Evolutionary conservation across 495 filamentous ascomycete species (phyloP).

Genomic region (Penicillium goetzii): DNA sequence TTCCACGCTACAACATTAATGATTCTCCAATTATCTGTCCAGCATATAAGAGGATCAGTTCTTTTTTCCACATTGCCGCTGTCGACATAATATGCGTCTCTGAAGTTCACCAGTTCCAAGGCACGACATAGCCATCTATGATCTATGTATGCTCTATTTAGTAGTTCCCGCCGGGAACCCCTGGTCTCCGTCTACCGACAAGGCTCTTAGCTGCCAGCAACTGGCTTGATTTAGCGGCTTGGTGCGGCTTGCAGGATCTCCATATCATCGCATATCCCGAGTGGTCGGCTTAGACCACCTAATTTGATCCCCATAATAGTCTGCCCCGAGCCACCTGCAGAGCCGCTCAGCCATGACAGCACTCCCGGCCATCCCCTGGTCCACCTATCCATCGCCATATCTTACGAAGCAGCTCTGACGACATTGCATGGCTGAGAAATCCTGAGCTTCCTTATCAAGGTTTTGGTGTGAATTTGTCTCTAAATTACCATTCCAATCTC

Average conservation of each 20-base stretch:
- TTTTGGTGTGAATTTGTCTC: not conserved
- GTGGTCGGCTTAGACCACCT: not conserved
- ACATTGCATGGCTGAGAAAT: not conserved
- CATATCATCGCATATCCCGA: not conserved
- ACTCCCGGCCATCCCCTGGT: constrained; percentile 13
- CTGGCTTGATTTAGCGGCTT: not conserved
- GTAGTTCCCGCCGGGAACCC: not conserved
- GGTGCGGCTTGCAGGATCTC: not conserved
- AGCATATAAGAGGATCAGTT: no score
- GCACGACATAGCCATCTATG: not conserved
- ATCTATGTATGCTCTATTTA: not conserved
- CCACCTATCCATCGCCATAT: not conserved
- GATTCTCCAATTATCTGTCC: not conserved
- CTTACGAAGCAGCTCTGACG: constrained; percentile 16
- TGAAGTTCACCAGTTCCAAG: not conserved
- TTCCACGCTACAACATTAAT: not conserved
- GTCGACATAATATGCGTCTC: not conserved
- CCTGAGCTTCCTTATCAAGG: not conserved
- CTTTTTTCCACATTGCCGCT: not conserved
- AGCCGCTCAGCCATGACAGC: constrained; percentile 6
- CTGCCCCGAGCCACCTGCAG: constrained; percentile 12
- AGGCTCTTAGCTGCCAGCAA: not conserved
- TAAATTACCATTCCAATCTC: not conserved
- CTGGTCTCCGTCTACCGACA: not conserved
- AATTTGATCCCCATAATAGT: not conserved